A percentile compares a stretch with the other conserved stretches of the same genome.
Evolutionary conservation across 108 stramenopile genomes (phyloP).

Genomic region (Nitzschia sp.): DNA sequence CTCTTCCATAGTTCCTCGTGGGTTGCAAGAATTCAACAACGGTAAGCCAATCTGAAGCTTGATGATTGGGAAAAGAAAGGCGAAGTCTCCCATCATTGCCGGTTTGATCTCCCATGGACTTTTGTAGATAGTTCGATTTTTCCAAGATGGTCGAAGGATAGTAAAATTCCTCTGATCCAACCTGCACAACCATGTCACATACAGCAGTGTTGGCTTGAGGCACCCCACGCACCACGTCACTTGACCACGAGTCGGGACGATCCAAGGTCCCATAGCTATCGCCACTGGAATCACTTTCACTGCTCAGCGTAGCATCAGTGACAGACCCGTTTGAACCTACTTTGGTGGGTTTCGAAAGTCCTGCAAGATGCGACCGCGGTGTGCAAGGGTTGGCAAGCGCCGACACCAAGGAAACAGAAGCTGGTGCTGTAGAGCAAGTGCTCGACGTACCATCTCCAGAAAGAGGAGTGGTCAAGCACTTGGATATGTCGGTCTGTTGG

Average conservation of each 20-base stretch:
- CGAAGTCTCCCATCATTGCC: not conserved
- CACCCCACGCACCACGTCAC: not conserved
- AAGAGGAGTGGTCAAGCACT: too few relatives aligned
- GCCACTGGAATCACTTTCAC: not conserved
- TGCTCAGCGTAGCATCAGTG: not conserved
- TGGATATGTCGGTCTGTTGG: too few relatives aligned
- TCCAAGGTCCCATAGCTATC: not conserved
- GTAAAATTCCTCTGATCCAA: conserved; percentile 9
- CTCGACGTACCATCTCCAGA: conserved; percentile 10
- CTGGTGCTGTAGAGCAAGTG: not conserved
- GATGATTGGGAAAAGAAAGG: conserved; percentile 7
- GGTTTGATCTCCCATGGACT: not conserved
- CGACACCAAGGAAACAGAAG: not conserved
- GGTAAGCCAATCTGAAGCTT: conserved; percentile 5
- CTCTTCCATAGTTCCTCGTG: not conserved
- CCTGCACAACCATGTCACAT: conserved; percentile 11
- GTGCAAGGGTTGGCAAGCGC: conserved; percentile 1
- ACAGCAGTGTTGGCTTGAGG: not conserved
- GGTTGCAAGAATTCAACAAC: conserved; percentile 11
- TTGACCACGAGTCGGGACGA: not conserved
- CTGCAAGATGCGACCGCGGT: not conserved
- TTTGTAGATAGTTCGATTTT: not conserved
- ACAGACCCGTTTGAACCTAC: not conserved
- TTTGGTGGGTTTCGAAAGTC: not conserved
- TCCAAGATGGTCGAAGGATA: conserved; percentile 9